Evolutionary conservation across 768 basidiomycete species (phyloP), one percentile per base, ranked within the genome.

Genomic region (Termitomyces sp.): DNA sequence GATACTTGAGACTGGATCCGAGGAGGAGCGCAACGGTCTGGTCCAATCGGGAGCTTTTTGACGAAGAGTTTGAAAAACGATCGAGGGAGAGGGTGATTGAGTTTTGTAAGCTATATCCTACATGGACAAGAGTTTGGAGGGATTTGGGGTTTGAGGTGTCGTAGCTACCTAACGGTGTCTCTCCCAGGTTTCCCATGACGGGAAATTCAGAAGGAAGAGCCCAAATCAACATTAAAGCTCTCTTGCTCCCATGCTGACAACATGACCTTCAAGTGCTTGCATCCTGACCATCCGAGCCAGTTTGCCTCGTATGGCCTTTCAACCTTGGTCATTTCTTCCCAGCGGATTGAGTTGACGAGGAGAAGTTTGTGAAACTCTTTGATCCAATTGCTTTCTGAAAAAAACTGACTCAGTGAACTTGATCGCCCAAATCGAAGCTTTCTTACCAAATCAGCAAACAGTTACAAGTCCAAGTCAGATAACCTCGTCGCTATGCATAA

Each of bases 341-440:
- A n/a, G n/a, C n/a, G n/a, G n/a, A n/a, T n/a, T n/a, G n/a, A 36
- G 35, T 36, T 8, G 35, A 36, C 3, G 11, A 36, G 35, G 3
- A 13, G 13, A 36, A 36, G 75, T 50, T 5, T 54, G 88, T 87
- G 88, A 52, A 84, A 89, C 10, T 85, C 85, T 86, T 88, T 65
- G 73, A 85, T 72, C 3, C 16, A 20, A 5, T 11, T 35, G 5
- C 54, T 40, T 24, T 33, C 41, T 6, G 30, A 30, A 30, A 30
- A 5, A 30, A 30, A 30, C 30, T 30, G 30, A 30, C 30, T 30
- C 30, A 7, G 30, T 1, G 30, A 30, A 30, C 7, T 30, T 30
- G 30, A 5, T 30, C 30, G 7, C 30, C 30, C 6, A 30, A 30
- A 30, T 30, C 7, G 30, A 30, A 30, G 30, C 30, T 30, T 30